A percentile compares a stretch with the other conserved stretches of the same genome.
These are phyloP conservation scores for Microthlaspi erraticum DNA, from an alignment of 345 rosid species.

Conservation along the genomic window DNA sequence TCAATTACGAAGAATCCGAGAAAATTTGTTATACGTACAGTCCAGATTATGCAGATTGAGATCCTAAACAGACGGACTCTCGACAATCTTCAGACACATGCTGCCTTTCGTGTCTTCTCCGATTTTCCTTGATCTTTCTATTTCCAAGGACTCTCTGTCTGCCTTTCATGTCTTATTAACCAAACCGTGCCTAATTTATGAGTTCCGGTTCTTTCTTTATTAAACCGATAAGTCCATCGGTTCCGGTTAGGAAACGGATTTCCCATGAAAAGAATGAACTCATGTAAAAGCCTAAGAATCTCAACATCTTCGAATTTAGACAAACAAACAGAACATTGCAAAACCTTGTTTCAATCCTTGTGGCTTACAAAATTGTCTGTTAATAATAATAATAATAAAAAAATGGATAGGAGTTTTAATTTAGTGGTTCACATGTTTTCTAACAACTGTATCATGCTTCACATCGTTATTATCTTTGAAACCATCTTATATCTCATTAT, in stretches of 20 bases:
- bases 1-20: background rate
- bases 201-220: background rate
- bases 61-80: constrained; percentile 39
- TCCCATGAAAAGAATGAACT: too few relatives aligned
- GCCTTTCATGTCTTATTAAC: background rate
- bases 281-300: too few relatives aligned
- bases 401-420: too few relatives aligned
- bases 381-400: too few relatives aligned
- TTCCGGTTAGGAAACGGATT: background rate
- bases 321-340: too few relatives aligned
- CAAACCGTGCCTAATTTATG: background rate
- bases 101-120: background rate
- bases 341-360: too few relatives aligned
- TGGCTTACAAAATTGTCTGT: too few relatives aligned
- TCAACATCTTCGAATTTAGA: too few relatives aligned
- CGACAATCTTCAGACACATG: constrained; percentile 23
- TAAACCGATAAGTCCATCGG: background rate
- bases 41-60: constrained; percentile 6
- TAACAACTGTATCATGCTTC: too few relatives aligned
- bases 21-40: background rate
- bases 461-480: too few relatives aligned
- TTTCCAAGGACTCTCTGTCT: constrained; percentile 27
- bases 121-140: constrained; percentile 29
- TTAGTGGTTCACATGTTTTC: too few relatives aligned
- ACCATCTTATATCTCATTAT: too few relatives aligned